phyloP scores from a whole-genome alignment of 305 asterid genomes.

The Rubia tinctorum region DNA sequence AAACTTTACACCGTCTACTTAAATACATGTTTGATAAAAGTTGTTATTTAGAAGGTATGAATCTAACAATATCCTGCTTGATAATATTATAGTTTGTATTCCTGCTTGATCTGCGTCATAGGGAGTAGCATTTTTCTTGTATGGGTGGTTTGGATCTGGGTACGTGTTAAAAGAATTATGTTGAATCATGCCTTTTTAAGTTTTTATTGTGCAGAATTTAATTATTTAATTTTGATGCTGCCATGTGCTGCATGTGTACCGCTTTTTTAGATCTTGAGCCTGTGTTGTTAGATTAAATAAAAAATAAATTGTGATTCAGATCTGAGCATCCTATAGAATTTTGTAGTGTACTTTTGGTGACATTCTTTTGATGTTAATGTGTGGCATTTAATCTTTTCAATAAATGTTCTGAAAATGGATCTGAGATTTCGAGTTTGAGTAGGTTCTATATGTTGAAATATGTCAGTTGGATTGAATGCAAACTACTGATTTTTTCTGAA shows the following conservation, averaged over 20 bases:
- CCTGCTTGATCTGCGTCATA: neutral
- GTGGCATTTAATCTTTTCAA: neutral
- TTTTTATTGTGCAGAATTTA: neutral
- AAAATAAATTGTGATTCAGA: neutral
- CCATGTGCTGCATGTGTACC: neutral
- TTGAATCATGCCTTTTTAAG: neutral
- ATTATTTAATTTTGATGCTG: neutral
- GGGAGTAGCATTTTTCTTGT: neutral
- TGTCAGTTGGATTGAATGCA: neutral
- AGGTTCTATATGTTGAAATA: neutral
- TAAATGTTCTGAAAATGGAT: neutral
- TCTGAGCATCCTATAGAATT: neutral
- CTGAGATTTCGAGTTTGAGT: neutral
- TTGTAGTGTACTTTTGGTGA: neutral
- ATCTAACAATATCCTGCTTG: neutral
- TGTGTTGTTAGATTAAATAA: neutral
- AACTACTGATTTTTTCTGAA: too few relatives aligned
- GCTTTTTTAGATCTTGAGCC: constrained; percentile 2
- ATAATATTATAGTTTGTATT: neutral
- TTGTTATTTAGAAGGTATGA: neutral
- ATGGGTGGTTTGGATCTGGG: constrained; percentile 4
- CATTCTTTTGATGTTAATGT: neutral
- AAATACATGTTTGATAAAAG: neutral
- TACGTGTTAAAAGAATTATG: neutral
- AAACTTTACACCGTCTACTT: neutral